phyloP scores from a whole-genome alignment of 2,329 filamentous ascomycete species.

The Fonsecaea nubica region DNA sequence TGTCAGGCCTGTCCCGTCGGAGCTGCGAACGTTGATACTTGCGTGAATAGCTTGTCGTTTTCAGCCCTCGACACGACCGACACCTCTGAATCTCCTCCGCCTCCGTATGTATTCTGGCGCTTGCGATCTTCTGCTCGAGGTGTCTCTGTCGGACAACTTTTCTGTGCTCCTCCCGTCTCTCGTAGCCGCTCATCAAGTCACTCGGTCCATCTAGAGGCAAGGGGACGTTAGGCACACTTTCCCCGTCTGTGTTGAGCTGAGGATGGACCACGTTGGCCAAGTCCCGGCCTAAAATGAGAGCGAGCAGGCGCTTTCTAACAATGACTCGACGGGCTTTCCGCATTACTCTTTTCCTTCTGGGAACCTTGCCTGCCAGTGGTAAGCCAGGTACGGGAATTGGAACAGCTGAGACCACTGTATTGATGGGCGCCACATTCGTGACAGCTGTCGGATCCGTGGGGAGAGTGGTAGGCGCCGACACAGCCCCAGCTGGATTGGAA shows the following conservation, averaged over 20 bases:
- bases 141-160: conserved; percentile 14
- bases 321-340: conserved; percentile 26
- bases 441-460: conserved; percentile 8
- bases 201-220: conserved; percentile 26
- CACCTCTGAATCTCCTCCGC: conserved; percentile 26
- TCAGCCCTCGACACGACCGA: conserved; percentile 22
- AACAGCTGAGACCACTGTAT: conserved; percentile 1
- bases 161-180: conserved; percentile 21
- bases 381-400: conserved; percentile 8
- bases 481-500: not conserved
- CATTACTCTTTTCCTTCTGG: conserved; percentile 27
- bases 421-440: conserved; percentile 10
- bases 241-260: conserved; percentile 20
- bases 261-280: conserved; percentile 31
- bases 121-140: conserved; percentile 21
- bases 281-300: conserved; percentile 33
- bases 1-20: conserved; percentile 26
- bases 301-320: conserved; percentile 30
- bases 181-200: conserved; percentile 15
- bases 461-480: not conserved
- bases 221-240: conserved; percentile 1
- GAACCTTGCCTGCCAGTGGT: not conserved
- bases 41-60: conserved; percentile 18
- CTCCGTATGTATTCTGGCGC: conserved; percentile 25
- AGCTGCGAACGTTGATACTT: conserved; percentile 26